Percentiles rank a stretch among this genome's conserved stretches.
These are phyloP conservation scores for Quercus phellos DNA, from an alignment of 331 rosid species.

Conservation along the genomic window DNA sequence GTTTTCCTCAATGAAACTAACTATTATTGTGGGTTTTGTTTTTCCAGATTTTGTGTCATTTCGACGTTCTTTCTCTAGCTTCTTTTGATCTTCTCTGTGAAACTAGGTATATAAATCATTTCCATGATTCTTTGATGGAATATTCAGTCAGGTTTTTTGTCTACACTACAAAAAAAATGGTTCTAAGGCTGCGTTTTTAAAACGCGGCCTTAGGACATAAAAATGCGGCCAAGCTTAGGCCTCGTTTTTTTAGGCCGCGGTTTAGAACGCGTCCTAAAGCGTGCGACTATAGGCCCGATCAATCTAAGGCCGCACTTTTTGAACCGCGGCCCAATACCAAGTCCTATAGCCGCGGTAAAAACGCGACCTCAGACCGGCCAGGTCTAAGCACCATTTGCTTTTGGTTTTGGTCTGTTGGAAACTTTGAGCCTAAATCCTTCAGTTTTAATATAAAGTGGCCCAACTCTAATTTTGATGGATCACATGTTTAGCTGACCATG, in stretches of 20 bases:
- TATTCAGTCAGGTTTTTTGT: background rate
- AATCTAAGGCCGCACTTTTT: no score
- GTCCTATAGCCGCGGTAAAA: no score
- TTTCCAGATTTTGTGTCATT: background rate
- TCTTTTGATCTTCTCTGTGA: background rate
- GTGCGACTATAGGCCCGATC: no score
- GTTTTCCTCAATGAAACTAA: background rate
- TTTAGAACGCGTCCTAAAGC: no score
- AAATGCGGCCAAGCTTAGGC: no score
- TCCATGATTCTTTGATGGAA: background rate
- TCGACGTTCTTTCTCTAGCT: background rate
- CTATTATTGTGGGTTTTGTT: background rate
- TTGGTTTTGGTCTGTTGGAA: background rate
- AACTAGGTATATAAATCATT: background rate
- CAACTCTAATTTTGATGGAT: background rate
- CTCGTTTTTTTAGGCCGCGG: no score
- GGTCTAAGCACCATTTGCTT: no score
- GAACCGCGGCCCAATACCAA: no score
- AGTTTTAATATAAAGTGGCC: background rate
- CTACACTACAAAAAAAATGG: no score
- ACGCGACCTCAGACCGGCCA: no score
- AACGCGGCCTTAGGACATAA: no score
- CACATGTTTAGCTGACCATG: background rate
- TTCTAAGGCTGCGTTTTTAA: no score
- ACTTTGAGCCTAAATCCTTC: background rate